A percentile compares a stretch with the other conserved stretches of the same genome.
These are phyloP conservation scores for Diaporthe amygdali DNA, from an alignment of 2,329 filamentous ascomycete species.

Conservation along the genomic window DNA sequence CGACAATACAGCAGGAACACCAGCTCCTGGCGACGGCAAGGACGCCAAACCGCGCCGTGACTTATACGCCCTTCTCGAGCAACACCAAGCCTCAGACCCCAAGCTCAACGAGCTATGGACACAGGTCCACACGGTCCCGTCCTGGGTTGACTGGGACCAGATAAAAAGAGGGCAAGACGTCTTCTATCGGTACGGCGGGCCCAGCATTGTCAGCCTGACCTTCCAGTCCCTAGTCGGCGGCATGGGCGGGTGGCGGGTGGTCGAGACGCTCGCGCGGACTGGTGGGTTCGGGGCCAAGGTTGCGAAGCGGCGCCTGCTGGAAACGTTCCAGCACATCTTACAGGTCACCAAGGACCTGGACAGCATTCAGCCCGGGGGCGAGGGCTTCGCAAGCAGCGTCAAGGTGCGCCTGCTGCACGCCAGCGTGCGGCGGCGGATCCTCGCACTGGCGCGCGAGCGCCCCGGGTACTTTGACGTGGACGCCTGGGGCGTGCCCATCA, in stretches of 20 bases:
- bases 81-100: slow-evolving; percentile 62
- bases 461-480: slow-evolving; percentile 68
- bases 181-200: slow-evolving; percentile 77
- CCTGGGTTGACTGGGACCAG: slow-evolving; percentile 81
- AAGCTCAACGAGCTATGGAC: slow-evolving; percentile 65
- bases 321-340: slow-evolving; percentile 78
- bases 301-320: slow-evolving; percentile 65
- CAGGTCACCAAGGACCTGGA: slow-evolving; percentile 71
- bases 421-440: slow-evolving; percentile 68
- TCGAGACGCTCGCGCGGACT: slow-evolving; percentile 75
- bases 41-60: slow-evolving; percentile 52
- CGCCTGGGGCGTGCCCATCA: slow-evolving; percentile 70
- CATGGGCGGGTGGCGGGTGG: slow-evolving; percentile 74
- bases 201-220: slow-evolving; percentile 66
- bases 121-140: slow-evolving; percentile 69
- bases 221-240: slow-evolving; percentile 72
- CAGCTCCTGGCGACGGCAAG: slow-evolving; percentile 28
- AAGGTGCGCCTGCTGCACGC: slow-evolving; percentile 74
- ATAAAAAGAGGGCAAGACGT: slow-evolving; percentile 76
- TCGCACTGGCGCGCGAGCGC: slow-evolving; percentile 58
- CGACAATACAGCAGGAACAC: background rate
- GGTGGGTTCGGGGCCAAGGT: slow-evolving; percentile 75
- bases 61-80: slow-evolving; percentile 65
- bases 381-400: slow-evolving; percentile 67
- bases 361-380: slow-evolving; percentile 71